Evolutionary conservation across 305 asterid genomes (phyloP).

Genomic region (Ilex paraguariensis): DNA sequence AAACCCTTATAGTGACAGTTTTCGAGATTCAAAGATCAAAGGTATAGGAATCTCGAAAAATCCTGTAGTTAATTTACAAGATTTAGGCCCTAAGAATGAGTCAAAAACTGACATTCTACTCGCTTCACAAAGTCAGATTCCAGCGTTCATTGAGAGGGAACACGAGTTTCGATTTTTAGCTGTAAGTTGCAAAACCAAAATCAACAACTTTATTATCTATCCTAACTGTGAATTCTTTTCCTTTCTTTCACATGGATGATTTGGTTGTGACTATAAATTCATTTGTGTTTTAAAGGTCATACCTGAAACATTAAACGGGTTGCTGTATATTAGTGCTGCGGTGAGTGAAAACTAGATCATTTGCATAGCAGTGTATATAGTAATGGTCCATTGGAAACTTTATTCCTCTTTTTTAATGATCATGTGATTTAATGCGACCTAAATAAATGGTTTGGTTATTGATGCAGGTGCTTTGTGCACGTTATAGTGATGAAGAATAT

Average conservation of each 20-base stretch:
- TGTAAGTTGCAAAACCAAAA: constrained; percentile 39
- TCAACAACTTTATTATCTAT: neutral
- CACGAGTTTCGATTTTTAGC: constrained; percentile 93
- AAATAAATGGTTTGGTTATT: neutral
- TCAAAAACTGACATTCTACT: constrained; percentile 15
- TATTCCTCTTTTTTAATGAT: too few relatives aligned
- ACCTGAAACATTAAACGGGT: constrained; percentile 79
- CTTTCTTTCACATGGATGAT: neutral
- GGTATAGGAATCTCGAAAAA: constrained; percentile 34
- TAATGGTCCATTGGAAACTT: too few relatives aligned
- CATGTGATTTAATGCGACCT: neutral
- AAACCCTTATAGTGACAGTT: constrained; percentile 62
- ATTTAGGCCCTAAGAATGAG: constrained; percentile 14
- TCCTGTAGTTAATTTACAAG: neutral
- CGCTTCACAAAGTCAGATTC: constrained; percentile 52
- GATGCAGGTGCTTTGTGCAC: constrained; percentile 72
- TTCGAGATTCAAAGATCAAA: constrained; percentile 86
- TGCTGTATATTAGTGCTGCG: constrained; percentile 64
- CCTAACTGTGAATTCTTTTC: neutral
- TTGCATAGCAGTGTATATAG: neutral
- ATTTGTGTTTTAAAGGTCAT: constrained; percentile 45
- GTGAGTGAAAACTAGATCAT: constrained; percentile 34
- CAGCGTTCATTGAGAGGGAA: constrained; percentile 86
- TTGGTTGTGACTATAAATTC: neutral
- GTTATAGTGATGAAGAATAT: constrained; percentile 74